Evolutionary conservation across 164 flowering plant species (phyloP), one percentile per base, ranked within the genome.

Genomic region (Vitis rupestris): DNA sequence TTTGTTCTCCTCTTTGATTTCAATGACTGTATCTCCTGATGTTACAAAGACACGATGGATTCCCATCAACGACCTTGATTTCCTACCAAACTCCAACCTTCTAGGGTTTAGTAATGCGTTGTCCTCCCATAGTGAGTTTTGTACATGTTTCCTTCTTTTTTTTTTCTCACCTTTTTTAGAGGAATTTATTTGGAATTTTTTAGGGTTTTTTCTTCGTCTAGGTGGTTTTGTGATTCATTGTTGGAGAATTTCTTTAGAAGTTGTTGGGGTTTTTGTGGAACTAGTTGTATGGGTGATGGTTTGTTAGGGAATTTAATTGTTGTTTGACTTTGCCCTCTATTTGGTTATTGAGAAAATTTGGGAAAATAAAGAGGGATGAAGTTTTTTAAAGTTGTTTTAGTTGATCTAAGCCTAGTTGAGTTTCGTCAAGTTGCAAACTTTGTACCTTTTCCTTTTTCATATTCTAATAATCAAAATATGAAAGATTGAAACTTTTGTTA

Each of bases 41-140:
- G 74, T 71, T 71, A 64, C 69, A 71, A 63, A 71, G 68, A 63
- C 19, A 64, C 15, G n/a, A 31, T 50, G 64, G 54, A 49, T 10
- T 7, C 15, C 15, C 53, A 54, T 51, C 23, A 70, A 66, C 50
- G 0, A 60, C 27, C 19, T 14, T 29, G 37, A 47, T 58, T 66
- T 60, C 61, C 49, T 65, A 17, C 15, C 27, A 23, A 10, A 49
- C 13, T 58, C 15, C n/a, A 16, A 3, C 37, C 11, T 50, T 12
- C 16, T 16, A 8, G 56, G 59, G 54, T 54, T 29, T 64, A 13
- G 1, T 55, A 48, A 53, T 29, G 17, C 13, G 16, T 53, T 27
- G 50, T 12, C 67, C 23, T 8, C 31, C 44, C 16, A 59, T 52
- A 50, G 69, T 71, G 59, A 50, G 64, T 8, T 50, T 50, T 30